Evolutionary conservation across 176 grass and related monocot genomes (phyloP).

Genomic region (Thalia dealbata): DNA sequence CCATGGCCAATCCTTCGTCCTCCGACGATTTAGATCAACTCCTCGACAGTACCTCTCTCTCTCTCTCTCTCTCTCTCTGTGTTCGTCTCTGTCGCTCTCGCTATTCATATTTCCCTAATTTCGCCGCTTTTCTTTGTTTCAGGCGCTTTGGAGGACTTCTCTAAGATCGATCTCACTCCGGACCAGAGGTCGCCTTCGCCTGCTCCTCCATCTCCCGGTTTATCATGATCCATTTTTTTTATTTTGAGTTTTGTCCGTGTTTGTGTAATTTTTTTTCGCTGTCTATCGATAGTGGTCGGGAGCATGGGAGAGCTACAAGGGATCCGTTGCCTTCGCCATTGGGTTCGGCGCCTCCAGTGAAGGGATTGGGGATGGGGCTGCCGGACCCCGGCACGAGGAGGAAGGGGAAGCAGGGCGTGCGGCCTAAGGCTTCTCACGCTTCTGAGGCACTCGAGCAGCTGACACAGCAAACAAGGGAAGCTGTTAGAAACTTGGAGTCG

Average conservation of each 20-base stretch:
- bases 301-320: not conserved
- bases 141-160: slow-evolving; percentile 38
- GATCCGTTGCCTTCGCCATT: not conserved
- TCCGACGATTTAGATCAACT: slow-evolving; percentile 37
- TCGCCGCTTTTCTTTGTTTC: not conserved
- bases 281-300: slow-evolving; percentile 9
- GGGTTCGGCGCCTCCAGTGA: slow-evolving; percentile 12
- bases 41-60: slow-evolving; percentile 21
- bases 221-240: not conserved
- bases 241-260: not conserved
- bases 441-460: slow-evolving; percentile 91
- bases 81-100: not conserved
- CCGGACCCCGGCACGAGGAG: slow-evolving; percentile 53
- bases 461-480: slow-evolving; percentile 75
- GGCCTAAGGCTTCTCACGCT: slow-evolving; percentile 36
- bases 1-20: slow-evolving; percentile 34
- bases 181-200: slow-evolving; percentile 1
- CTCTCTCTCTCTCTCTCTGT: not conserved
- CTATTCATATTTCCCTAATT: not conserved
- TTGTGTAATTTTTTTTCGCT: not conserved
- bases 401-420: slow-evolving; percentile 42
- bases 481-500: slow-evolving; percentile 75
- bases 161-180: slow-evolving; percentile 21
- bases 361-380: slow-evolving; percentile 56
- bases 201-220: not conserved